These are phyloP conservation scores for Malassezia furfur DNA, from an alignment of 1,284 basidiomycete genomes.

Conservation along the genomic window DNA sequence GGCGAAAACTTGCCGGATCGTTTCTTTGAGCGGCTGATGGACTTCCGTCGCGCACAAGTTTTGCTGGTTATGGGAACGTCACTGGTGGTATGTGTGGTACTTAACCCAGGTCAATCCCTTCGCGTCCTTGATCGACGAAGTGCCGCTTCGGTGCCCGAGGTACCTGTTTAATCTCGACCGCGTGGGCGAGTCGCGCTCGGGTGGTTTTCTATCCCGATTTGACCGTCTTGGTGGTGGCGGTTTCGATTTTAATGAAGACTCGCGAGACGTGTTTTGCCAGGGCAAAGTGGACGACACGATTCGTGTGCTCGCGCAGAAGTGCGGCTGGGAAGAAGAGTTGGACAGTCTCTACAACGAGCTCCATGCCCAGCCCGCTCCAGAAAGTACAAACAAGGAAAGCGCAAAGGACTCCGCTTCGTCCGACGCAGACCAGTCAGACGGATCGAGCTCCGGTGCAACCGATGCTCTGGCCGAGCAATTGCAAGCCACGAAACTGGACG, in stretches of 20 bases:
- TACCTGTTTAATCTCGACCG: slow-evolving; percentile 55
- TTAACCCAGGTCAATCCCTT: slow-evolving; percentile 52
- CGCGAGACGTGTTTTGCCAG: slow-evolving; percentile 34
- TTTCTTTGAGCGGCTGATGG: slow-evolving; percentile 43
- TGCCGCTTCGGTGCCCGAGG: slow-evolving; percentile 50
- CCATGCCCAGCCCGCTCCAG: not conserved
- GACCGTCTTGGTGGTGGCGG: slow-evolving; percentile 26
- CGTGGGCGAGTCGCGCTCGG: slow-evolving; percentile 51
- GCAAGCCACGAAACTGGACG: not conserved
- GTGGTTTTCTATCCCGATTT: slow-evolving; percentile 29
- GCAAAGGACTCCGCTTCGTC: too few relatives aligned
- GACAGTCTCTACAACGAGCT: not conserved
- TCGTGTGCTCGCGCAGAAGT: slow-evolving; percentile 21
- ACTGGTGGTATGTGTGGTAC: slow-evolving; percentile 51
- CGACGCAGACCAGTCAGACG: too few relatives aligned
- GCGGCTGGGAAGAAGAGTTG: slow-evolving; percentile 32
- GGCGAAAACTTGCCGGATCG: slow-evolving; percentile 40
- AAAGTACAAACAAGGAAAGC: not conserved
- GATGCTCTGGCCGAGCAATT: not conserved
- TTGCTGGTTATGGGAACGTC: slow-evolving; percentile 88
- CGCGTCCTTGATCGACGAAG: slow-evolving; percentile 52
- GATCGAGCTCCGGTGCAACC: not conserved
- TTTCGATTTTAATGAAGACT: slow-evolving; percentile 36
- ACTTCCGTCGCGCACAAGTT: slow-evolving; percentile 61
- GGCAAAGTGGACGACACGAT: slow-evolving; percentile 37